These are phyloP conservation scores for Clavulina sp. DNA, from an alignment of 768 basidiomycete genomes.

Conservation along the genomic window DNA sequence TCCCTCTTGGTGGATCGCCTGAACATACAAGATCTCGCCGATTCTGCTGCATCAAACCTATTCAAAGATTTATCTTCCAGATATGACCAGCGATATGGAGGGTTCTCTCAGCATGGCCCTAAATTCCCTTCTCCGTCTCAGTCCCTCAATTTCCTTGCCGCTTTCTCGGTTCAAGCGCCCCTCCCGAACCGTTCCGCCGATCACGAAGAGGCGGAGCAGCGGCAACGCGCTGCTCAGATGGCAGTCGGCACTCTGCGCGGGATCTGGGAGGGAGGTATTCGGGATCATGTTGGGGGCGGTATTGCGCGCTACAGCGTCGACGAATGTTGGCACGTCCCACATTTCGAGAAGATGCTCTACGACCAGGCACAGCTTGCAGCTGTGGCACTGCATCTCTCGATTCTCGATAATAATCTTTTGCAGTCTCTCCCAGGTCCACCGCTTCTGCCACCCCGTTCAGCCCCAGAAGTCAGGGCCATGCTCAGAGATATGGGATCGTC, in stretches of 20 bases:
- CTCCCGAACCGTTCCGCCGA: not conserved
- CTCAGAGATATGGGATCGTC: conserved; percentile 18
- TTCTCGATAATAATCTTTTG: conserved; percentile 5
- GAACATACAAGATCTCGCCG: not conserved
- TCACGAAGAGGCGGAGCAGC: not conserved
- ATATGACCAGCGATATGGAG: conserved; percentile 21
- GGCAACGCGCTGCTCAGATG: conserved; percentile 5
- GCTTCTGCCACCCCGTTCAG: too few relatives aligned
- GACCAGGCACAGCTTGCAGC: conserved; percentile 24
- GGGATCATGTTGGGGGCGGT: conserved; percentile 25
- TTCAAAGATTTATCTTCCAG: not conserved
- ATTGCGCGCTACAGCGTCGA: conserved; percentile 27
- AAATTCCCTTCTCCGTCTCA: conserved; percentile 11
- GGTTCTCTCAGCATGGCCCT: conserved; percentile 16
- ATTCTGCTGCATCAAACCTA: not conserved
- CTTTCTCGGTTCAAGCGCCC: conserved; percentile 10
- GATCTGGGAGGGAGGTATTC: conserved; percentile 22
- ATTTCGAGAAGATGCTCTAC: conserved; percentile 27
- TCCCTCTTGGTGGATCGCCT: not conserved
- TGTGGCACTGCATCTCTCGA: conserved; percentile 12
- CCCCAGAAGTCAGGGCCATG: conserved; percentile 3
- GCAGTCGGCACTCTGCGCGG: conserved; percentile 16
- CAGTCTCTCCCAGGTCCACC: not conserved
- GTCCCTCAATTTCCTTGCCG: conserved; percentile 15
- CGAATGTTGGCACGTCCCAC: conserved; percentile 25